A percentile compares a stretch with the other conserved stretches of the same genome.
phyloP scores from a whole-genome alignment of 169 alveolate genomes.

The Amoebophrya sp. region DNA sequence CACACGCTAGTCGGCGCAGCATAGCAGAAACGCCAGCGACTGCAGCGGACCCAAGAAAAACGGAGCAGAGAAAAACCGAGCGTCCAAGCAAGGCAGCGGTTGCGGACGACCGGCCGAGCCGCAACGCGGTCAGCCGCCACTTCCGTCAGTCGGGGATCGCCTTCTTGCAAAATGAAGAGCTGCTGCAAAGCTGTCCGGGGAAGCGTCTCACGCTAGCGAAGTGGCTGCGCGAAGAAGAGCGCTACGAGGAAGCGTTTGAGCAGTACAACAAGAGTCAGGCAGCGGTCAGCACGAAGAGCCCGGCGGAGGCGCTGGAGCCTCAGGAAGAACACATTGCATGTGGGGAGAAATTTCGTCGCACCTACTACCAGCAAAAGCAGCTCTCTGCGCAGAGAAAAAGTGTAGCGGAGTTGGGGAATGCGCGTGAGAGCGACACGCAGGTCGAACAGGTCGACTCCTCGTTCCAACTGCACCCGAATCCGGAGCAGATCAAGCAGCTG shows the following conservation, averaged over 20 bases:
- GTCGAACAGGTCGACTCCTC: not conserved
- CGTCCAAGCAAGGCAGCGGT: no score
- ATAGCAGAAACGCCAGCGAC: no score
- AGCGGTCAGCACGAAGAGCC: not conserved
- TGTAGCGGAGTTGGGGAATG: not conserved
- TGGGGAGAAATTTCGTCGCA: not conserved
- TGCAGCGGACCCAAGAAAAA: no score
- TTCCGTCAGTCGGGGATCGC: not conserved
- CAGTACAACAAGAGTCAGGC: not conserved
- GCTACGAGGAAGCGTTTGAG: not conserved
- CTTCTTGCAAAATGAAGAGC: not conserved
- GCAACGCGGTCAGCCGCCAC: no score
- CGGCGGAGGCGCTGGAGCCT: not conserved
- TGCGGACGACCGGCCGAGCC: no score
- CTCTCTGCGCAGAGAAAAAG: not conserved
- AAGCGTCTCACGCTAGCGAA: not conserved
- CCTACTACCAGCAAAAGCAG: not conserved
- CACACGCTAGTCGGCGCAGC: no score
- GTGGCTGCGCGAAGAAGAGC: not conserved
- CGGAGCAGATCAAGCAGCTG: not conserved
- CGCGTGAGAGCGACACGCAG: not conserved
- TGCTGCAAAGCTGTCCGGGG: not conserved
- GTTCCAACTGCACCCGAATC: not conserved
- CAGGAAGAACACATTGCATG: not conserved
- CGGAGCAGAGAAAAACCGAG: no score